Conservation (phyloP, 2,329 filamentous ascomycete species). For the Juglanconis sp. region DNA sequence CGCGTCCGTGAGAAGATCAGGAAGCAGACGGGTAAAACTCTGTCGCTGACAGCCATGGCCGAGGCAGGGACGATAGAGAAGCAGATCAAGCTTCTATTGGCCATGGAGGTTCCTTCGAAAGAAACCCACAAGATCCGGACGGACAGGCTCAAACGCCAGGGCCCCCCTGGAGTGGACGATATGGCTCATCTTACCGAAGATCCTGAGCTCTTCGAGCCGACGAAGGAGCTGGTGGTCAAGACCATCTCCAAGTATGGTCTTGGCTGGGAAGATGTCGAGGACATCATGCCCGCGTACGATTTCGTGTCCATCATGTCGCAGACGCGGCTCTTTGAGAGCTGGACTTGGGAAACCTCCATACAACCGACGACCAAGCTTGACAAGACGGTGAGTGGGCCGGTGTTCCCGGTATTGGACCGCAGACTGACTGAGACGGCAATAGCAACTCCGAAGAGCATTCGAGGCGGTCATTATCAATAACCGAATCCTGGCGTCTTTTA, state of each 20-base stretch:
- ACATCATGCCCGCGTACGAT: conserved; percentile 11
- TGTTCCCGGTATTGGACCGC: too few relatives aligned
- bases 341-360: conserved; percentile 10
- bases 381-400: not conserved
- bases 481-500: conserved; percentile 12
- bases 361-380: not conserved
- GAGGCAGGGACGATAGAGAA: conserved; percentile 15
- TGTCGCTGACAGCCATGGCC: conserved; percentile 7
- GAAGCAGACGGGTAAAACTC: conserved; percentile 1
- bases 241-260: conserved; percentile 3
- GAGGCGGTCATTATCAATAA: conserved; percentile 11
- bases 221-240: conserved; percentile 6
- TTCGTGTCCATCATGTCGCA: conserved; percentile 9
- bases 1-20: conserved; percentile 9
- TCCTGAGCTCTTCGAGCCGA: conserved; percentile 4
- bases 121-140: too few relatives aligned
- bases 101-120: not conserved
- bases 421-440: not conserved
- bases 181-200: conserved; percentile 15
- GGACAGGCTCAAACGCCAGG: conserved; percentile 1
- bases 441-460: conserved; percentile 12
- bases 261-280: conserved; percentile 14
- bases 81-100: conserved; percentile 14
- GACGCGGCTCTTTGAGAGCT: conserved; percentile 10
- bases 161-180: conserved; percentile 13